phyloP scores from a whole-genome alignment of 306 rosid genomes.

The Dryas drummondii region DNA sequence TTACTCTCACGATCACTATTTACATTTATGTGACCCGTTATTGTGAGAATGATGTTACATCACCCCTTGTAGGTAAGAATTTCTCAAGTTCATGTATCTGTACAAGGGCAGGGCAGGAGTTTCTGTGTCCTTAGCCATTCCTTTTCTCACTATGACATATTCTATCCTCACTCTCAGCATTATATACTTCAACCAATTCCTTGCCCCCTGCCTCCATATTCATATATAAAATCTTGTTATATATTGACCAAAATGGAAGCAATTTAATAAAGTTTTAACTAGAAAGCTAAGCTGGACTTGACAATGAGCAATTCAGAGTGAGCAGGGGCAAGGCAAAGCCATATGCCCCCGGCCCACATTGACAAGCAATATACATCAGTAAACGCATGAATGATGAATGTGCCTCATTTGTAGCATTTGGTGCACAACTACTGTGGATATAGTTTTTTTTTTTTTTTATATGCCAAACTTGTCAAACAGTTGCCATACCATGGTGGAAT shows the following conservation, averaged over 20 bases:
- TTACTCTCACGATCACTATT: too few relatives aligned
- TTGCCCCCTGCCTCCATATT: too few relatives aligned
- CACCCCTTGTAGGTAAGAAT: too few relatives aligned
- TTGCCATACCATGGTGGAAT: background rate
- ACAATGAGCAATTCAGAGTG: background rate
- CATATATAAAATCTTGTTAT: too few relatives aligned
- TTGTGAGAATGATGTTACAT: too few relatives aligned
- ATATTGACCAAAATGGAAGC: background rate
- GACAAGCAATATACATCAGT: background rate
- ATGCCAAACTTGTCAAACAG: constrained; percentile 13
- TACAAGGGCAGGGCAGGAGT: background rate
- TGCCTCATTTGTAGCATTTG: constrained; percentile 5
- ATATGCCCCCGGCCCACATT: background rate
- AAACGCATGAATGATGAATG: constrained; percentile 6
- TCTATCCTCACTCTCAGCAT: too few relatives aligned
- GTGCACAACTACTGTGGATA: constrained; percentile 3
- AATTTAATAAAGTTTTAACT: background rate
- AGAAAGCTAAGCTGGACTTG: background rate
- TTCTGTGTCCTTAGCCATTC: background rate
- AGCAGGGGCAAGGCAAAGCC: background rate
- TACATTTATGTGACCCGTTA: too few relatives aligned
- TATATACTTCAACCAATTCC: too few relatives aligned
- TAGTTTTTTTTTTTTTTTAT: background rate
- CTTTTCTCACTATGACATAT: background rate
- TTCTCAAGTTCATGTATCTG: too few relatives aligned